Conservation (phyloP, 345 rosid genomes). For the Rhodomyrtus tomentosa region DNA sequence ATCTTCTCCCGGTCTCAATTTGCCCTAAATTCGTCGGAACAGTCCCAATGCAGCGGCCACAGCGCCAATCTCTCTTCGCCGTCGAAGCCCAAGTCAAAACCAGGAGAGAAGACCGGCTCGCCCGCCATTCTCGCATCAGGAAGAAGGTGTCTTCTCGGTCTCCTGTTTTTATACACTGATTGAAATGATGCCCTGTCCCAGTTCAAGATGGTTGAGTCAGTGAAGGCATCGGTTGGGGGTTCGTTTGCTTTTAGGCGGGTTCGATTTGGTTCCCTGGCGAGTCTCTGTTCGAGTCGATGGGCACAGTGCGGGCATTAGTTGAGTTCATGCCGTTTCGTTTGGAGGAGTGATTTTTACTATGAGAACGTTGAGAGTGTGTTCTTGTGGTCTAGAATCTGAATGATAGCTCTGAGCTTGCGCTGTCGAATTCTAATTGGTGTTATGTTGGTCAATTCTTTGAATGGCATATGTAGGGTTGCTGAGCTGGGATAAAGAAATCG, state of each 20-base stretch:
- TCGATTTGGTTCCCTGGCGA: neutral
- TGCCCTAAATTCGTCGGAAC: slow-evolving; percentile 2
- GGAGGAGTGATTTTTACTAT: neutral
- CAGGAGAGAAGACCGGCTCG: slow-evolving; percentile 57
- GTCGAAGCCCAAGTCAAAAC: slow-evolving; percentile 61
- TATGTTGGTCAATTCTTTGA: neutral
- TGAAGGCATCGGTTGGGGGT: neutral
- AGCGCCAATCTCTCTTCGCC: slow-evolving; percentile 12
- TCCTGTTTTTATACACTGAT: neutral
- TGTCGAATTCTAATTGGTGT: neutral
- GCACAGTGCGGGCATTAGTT: neutral
- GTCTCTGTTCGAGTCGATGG: neutral
- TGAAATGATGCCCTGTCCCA: neutral
- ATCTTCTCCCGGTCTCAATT: neutral
- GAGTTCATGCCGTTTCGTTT: neutral
- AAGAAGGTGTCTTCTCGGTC: slow-evolving; percentile 52
- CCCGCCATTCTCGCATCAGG: slow-evolving; percentile 84
- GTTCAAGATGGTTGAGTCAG: neutral
- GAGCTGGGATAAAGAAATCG: neutral
- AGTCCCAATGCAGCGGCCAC: slow-evolving; percentile 15
- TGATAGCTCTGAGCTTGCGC: neutral
- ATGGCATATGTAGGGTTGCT: neutral
- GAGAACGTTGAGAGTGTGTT: neutral
- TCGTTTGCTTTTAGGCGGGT: neutral
- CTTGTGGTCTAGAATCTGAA: neutral